Conservation (phyloP, 805 yeast species). For the Nakazawaea ambrosiae region DNA sequence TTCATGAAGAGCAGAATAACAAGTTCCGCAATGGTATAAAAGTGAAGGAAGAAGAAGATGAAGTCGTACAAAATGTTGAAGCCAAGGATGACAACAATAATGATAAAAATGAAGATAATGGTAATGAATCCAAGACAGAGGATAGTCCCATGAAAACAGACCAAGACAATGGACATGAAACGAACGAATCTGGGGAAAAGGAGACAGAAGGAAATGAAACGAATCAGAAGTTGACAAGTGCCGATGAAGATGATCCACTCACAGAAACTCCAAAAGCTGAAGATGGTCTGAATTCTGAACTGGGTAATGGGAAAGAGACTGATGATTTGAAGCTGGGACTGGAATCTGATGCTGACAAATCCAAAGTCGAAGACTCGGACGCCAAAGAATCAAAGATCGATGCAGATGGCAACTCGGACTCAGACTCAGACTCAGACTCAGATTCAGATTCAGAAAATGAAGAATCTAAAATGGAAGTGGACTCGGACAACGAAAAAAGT, state of each 20-base stretch:
- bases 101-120: slow-evolving; percentile 1
- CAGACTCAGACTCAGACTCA: slow-evolving; percentile 16
- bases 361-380: too few relatives aligned
- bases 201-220: neutral
- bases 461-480: neutral
- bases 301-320: too few relatives aligned
- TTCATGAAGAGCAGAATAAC: slow-evolving; percentile 23
- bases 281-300: too few relatives aligned
- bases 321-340: too few relatives aligned
- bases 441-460: slow-evolving; percentile 17
- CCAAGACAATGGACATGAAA: slow-evolving; percentile 9
- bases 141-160: slow-evolving; percentile 11
- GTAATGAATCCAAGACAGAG: neutral
- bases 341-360: too few relatives aligned
- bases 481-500: slow-evolving; percentile 14
- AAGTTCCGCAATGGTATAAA: slow-evolving; percentile 9
- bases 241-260: neutral
- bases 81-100: slow-evolving; percentile 11
- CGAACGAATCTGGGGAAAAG: neutral
- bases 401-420: too few relatives aligned
- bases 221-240: neutral
- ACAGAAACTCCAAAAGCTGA: neutral
- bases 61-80: slow-evolving; percentile 18
- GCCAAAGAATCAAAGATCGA: too few relatives aligned
- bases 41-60: slow-evolving; percentile 21